These are phyloP conservation scores for Anastatica hierochuntica DNA, from an alignment of 345 rosid genomes.

Conservation along the genomic window DNA sequence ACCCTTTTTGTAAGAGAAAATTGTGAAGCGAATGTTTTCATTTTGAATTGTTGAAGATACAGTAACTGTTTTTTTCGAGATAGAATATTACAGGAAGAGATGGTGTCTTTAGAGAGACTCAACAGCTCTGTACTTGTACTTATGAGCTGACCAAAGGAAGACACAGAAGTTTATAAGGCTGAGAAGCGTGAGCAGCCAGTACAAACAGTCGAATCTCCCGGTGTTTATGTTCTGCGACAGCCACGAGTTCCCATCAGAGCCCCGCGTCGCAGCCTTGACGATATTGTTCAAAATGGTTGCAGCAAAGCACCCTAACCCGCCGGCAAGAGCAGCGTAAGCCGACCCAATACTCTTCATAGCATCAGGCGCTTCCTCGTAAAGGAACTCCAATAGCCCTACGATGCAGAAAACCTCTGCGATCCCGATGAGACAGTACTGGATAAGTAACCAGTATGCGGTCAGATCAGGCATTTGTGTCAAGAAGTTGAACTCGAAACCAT, in stretches of 20 bases:
- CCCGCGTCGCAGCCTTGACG: constrained; percentile 53
- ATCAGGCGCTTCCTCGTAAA: constrained; percentile 88
- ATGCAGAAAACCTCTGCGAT: constrained; percentile 84
- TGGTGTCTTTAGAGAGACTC: constrained; percentile 18
- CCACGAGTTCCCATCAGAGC: constrained; percentile 47
- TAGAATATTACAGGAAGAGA: neutral
- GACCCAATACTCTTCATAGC: constrained; percentile 98
- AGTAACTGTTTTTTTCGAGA: too few relatives aligned
- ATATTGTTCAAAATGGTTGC: constrained; percentile 70
- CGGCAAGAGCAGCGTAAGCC: constrained; percentile 78
- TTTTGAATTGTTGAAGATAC: neutral
- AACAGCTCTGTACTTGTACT: constrained; percentile 54
- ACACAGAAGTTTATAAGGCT: constrained; percentile 54
- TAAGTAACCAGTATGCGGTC: constrained; percentile 76
- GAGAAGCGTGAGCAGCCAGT: constrained; percentile 62
- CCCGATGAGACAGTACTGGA: constrained; percentile 78
- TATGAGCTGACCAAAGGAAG: constrained; percentile 52
- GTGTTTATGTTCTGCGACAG: constrained; percentile 74
- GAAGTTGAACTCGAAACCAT: constrained; percentile 48
- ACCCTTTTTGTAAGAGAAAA: neutral
- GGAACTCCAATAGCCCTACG: constrained; percentile 73
- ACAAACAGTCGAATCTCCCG: constrained; percentile 66
- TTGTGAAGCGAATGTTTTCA: neutral
- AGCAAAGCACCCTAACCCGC: constrained; percentile 75
- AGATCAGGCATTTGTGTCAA: constrained; percentile 53